Conservation (phyloP, 148 eudicot species). For the Agrostemma githago region DNA sequence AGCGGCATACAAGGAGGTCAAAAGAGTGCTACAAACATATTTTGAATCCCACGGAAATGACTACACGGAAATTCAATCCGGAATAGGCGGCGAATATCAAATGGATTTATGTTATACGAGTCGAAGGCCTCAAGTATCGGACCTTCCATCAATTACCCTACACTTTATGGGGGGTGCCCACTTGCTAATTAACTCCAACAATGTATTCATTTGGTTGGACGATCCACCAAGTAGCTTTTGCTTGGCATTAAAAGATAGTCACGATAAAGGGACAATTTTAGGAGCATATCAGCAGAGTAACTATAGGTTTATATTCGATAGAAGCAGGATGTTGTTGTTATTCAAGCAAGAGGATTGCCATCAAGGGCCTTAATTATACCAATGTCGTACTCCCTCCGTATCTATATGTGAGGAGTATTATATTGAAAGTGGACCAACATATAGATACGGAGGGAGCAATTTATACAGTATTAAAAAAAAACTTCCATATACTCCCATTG, state of each 20-base stretch:
- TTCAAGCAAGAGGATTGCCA: conserved; percentile 10
- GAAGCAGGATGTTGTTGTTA: background rate
- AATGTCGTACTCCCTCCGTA: no score
- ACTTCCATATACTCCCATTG: no score
- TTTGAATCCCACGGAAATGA: background rate
- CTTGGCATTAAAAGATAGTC: background rate
- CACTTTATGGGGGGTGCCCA: background rate
- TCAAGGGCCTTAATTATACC: background rate
- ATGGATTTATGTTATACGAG: conserved; percentile 3
- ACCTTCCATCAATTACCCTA: background rate
- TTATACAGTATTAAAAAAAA: no score
- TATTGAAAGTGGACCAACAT: no score
- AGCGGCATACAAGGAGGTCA: background rate
- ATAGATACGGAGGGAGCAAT: no score
- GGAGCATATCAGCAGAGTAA: background rate
- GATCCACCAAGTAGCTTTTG: background rate
- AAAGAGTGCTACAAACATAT: background rate
- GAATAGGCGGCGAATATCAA: no score
- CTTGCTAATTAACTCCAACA: background rate
- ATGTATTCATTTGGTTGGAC: background rate
- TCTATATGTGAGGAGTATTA: no score
- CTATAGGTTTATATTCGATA: conserved; percentile 11
- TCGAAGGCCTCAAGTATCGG: background rate
- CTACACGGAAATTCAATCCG: no score
- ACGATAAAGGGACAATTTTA: background rate